Conservation (phyloP, 2,329 filamentous ascomycete genomes). For the Diaporthe aspalathi region DNA sequence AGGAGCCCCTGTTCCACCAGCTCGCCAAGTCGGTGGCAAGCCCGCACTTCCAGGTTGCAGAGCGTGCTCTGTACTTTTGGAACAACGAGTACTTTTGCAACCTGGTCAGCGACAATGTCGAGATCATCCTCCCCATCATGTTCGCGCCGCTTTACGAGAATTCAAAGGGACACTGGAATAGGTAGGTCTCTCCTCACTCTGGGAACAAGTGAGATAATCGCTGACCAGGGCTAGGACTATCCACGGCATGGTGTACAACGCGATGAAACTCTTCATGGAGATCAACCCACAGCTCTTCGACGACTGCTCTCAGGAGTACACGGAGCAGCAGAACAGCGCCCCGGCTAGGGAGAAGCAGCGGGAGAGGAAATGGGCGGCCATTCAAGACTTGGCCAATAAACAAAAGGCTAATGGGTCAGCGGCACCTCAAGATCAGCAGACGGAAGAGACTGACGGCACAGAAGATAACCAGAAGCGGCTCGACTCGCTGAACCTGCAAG, state of each 20-base stretch:
- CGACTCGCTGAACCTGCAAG: slow-evolving; percentile 90
- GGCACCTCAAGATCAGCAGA: slow-evolving; percentile 46
- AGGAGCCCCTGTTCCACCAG: slow-evolving; percentile 97
- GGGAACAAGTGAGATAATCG: background rate
- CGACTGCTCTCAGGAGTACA: slow-evolving; percentile 98
- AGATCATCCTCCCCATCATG: slow-evolving; percentile 99
- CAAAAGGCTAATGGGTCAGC: slow-evolving; percentile 62
- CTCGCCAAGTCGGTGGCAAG: slow-evolving; percentile 97
- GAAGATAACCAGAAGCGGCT: slow-evolving; percentile 89
- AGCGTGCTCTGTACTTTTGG: slow-evolving; percentile 98
- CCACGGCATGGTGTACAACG: slow-evolving; percentile 99
- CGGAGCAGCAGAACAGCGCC: slow-evolving; percentile 92
- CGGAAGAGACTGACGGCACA: slow-evolving; percentile 83
- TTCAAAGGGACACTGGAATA: slow-evolving; percentile 99
- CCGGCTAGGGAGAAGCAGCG: slow-evolving; percentile 84
- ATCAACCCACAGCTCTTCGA: slow-evolving; percentile 99
- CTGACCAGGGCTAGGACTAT: slow-evolving; percentile 76
- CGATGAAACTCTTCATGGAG: slow-evolving; percentile 99
- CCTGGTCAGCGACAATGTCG: slow-evolving; percentile 97
- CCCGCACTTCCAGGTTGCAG: slow-evolving; percentile 98
- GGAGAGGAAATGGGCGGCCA: slow-evolving; percentile 88
- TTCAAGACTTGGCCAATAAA: slow-evolving; percentile 82
- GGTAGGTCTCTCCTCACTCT: slow-evolving; percentile 66
- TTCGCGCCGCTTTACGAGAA: slow-evolving; percentile 98
- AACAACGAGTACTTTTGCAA: slow-evolving; percentile 99